A percentile compares a stretch with the other conserved stretches of the same genome.
phyloP scores from a whole-genome alignment of 176 grass and related monocot genomes.

The Leersia perrieri region DNA sequence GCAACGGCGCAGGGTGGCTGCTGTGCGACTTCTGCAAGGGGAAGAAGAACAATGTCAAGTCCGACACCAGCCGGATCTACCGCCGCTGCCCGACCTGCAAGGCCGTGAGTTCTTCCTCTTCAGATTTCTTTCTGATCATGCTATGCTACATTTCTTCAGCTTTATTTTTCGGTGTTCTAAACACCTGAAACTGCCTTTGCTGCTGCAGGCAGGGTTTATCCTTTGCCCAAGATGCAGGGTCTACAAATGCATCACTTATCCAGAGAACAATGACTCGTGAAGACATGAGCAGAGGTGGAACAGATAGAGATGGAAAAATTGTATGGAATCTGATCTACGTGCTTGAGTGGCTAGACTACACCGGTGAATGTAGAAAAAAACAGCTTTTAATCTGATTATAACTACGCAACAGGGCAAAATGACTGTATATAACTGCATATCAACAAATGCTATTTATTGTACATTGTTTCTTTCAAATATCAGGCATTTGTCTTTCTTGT shows the following conservation, averaged over 20 bases:
- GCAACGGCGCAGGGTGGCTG: conserved; percentile 58
- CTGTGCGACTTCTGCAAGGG: conserved; percentile 71
- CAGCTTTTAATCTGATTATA: background rate
- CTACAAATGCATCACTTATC: conserved; percentile 73
- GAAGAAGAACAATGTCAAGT: conserved; percentile 79
- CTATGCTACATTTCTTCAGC: too few relatives aligned
- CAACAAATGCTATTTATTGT: background rate
- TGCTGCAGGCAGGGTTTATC: conserved; percentile 52
- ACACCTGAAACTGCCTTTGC: background rate
- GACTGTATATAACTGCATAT: background rate
- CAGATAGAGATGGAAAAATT: background rate
- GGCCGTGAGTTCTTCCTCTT: conserved; percentile 35
- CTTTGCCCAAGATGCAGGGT: conserved; percentile 77
- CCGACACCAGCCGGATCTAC: conserved; percentile 53
- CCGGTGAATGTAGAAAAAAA: background rate
- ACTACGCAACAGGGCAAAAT: background rate
- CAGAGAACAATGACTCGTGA: conserved; percentile 45
- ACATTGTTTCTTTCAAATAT: background rate
- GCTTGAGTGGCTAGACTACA: background rate
- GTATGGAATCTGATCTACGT: background rate
- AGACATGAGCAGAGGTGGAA: conserved; percentile 12
- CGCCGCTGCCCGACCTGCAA: conserved; percentile 84
- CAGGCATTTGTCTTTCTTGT: background rate
- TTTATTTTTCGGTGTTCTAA: background rate
- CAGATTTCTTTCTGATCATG: background rate